Base-by-base conservation (phyloP, 2,329 filamentous ascomycete genomes). In the Aspergillus persii region DNA sequence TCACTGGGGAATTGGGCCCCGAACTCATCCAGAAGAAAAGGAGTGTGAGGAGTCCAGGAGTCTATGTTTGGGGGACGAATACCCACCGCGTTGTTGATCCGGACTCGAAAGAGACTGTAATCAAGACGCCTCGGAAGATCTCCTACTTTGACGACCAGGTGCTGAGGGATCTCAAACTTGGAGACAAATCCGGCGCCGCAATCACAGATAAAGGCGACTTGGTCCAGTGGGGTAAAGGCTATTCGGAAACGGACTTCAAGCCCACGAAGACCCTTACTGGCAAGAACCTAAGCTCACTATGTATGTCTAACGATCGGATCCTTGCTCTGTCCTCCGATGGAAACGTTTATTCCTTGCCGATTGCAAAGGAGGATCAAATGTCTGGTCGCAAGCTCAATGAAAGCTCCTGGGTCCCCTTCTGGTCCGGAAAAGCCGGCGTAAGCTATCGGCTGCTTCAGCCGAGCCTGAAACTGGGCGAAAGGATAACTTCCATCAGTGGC, bases 61-160 rank as follows among this genome's bases (percentile, higher is more conserved):
- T 98, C 0, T 98, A 96, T 76, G 87, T 89, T 4, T 99, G 95
- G 94, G 95, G 95, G 0, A 92, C 89, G 18, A 99, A 99, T 69
- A 80, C 81, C 15, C 91, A 92, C 61, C 85, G 84, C 66, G 93
- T 96, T n/a, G 91, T 90, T 41, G 92, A 93, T 47, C 92, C 93
- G 1, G 87, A 89, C 63, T 94, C 90, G 8, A 83, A 89, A 54
- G 92, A 96, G 56, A 79, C 80, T 31, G 84, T 88, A 62, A 82
- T 98, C 73, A 97, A 96, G 78, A 86, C 84, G 1, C 93, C 95
- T 12, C 82, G 89, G 59, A 84, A 92, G 60, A 86, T 98, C 69
- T 66, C 83, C 0, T 95, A 88, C 75, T 98, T 99, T 69, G 88
- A 98, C 69, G 90, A 89, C 31, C 86, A 91, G 74, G 76, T 97